Base-by-base conservation (phyloP, 148 eudicot genomes). In the Polygonum maritimum region DNA sequence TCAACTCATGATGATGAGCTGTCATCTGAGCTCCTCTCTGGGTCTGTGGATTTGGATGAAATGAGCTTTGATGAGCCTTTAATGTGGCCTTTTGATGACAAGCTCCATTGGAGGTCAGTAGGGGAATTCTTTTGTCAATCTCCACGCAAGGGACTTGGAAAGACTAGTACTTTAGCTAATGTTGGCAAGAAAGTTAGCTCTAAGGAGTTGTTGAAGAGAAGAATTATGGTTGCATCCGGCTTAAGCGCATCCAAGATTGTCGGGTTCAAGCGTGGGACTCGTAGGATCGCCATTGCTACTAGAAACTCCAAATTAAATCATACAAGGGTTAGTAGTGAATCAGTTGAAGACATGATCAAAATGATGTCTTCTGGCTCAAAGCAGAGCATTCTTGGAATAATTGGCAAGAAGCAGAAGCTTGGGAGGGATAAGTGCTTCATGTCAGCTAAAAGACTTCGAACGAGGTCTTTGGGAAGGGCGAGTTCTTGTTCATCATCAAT, bases 11-110 rank as follows among this genome's bases (percentile, higher is more conserved):
- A 82, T 65, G 54, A 41, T 7, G 83, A 75, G 21, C 77, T 83
- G 72, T 81, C 86, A 54, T 85, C 83, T 54, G 86, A 84, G 11
- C 63, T 75, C 19, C 81, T 75, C 54, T 86, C 86, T 76, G 83
- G 82, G 18, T 82, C 85, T 22, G 47, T 81, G 14, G 87, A 82
- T 79, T 85, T 82, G 82, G 89, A 79, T 51, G 79, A 78, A 14
- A 8, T 76, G 10, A 69, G n/a, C 12, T 31, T 51, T 6, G 78
- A 79, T 76, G 73, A 62, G 35, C 84, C 86, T 10, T 74, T 84
- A 52, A 79, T 84, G 52, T 84, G 84, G 86, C 84, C 83, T 47
- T 70, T 71, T 11, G 74, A 57, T 52, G 55, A 80, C 19, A 72
- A 10, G 26, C 70, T 45, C 39, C 74, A 41, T 36, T 76, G 77